phyloP scores from a whole-genome alignment of 1,284 basidiomycete species.

The Boletus mariae region DNA sequence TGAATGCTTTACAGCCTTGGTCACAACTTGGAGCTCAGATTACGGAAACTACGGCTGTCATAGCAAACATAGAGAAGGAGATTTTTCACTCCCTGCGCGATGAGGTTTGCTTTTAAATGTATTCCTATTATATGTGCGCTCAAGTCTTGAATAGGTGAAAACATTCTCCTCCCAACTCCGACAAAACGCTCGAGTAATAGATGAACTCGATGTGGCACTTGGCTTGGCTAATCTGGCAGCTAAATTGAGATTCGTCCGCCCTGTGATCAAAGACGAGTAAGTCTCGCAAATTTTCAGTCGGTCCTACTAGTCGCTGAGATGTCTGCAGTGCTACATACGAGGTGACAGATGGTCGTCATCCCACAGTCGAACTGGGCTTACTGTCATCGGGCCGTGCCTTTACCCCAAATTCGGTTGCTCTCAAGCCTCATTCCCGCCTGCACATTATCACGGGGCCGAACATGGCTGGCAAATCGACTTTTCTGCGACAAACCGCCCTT shows the following conservation, averaged over 20 bases:
- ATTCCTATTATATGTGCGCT: neutral
- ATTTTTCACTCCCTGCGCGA: slow-evolving; percentile 67
- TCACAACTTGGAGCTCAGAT: slow-evolving; percentile 66
- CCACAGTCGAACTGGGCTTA: slow-evolving; percentile 89
- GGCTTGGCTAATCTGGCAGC: slow-evolving; percentile 81
- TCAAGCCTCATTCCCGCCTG: slow-evolving; percentile 59
- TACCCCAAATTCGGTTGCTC: slow-evolving; percentile 75
- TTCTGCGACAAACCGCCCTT: slow-evolving; percentile 88
- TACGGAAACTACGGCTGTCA: slow-evolving; percentile 51
- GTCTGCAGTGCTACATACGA: slow-evolving; percentile 55
- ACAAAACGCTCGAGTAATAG: slow-evolving; percentile 76
- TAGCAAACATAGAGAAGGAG: slow-evolving; percentile 61
- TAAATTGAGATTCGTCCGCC: slow-evolving; percentile 77
- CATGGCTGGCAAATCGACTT: slow-evolving; percentile 94
- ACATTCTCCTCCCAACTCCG: slow-evolving; percentile 54
- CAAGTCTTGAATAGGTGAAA: slow-evolving; percentile 52
- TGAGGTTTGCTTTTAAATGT: slow-evolving; percentile 46
- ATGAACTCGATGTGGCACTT: slow-evolving; percentile 86
- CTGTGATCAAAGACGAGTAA: slow-evolving; percentile 69
- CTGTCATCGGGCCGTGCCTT: slow-evolving; percentile 73
- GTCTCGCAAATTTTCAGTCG: slow-evolving; percentile 24
- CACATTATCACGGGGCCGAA: slow-evolving; percentile 93
- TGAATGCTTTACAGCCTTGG: slow-evolving; percentile 59
- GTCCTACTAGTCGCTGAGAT: slow-evolving; percentile 1
- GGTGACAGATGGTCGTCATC: slow-evolving; percentile 83